These are phyloP conservation scores for Phlebopus sp. DNA, from an alignment of 1,284 basidiomycete genomes.

Conservation along the genomic window DNA sequence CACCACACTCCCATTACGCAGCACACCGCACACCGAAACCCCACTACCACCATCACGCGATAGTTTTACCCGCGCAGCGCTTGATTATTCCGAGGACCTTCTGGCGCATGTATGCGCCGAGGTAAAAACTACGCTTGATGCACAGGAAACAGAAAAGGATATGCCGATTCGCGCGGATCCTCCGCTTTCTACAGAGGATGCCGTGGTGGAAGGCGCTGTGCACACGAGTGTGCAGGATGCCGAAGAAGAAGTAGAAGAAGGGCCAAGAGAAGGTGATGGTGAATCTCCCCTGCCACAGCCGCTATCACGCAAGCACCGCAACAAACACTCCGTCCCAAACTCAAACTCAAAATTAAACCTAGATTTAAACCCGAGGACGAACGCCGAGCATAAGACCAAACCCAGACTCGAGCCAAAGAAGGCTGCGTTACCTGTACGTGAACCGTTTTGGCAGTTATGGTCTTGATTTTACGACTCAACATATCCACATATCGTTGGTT, in stretches of 20 bases:
- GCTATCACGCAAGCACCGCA: no score
- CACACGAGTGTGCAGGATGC: no score
- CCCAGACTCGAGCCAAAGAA: no score
- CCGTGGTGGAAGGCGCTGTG: no score
- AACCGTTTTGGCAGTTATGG: slow-evolving; percentile 6
- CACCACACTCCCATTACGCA: neutral
- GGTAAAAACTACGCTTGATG: slow-evolving; percentile 16
- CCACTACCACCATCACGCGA: slow-evolving; percentile 3
- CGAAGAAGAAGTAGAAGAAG: no score
- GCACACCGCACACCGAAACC: neutral
- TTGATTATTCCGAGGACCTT: slow-evolving; percentile 17
- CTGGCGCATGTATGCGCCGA: slow-evolving; percentile 10
- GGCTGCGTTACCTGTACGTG: no score
- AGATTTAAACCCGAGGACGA: slow-evolving; percentile 31
- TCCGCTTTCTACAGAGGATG: no score
- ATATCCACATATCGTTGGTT: no score
- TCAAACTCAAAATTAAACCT: slow-evolving; percentile 7
- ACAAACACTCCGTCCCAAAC: neutral
- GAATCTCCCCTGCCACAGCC: no score
- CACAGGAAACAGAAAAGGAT: neutral
- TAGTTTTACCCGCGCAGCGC: no score
- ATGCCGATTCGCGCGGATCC: slow-evolving; percentile 1
- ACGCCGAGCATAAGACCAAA: neutral
- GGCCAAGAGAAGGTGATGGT: no score
- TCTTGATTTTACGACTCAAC: slow-evolving; percentile 18